phyloP scores from a whole-genome alignment of 495 filamentous ascomycete species.

The Glonium stellatum region DNA sequence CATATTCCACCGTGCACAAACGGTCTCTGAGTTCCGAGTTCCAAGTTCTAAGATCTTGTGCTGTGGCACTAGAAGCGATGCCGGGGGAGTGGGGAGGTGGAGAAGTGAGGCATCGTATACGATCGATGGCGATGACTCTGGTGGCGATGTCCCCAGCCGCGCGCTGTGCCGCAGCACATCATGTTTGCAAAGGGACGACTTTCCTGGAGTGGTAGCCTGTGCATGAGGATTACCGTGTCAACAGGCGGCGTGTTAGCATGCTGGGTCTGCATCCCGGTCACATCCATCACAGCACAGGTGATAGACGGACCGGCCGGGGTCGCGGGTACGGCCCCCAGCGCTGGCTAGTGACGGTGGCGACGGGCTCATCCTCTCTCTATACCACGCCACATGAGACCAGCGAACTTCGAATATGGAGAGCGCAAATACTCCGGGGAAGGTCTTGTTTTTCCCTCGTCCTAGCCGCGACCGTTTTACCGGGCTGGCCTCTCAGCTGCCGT shows the following conservation, averaged over 20 bases:
- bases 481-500: not conserved
- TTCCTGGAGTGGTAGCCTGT: not conserved
- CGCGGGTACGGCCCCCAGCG: not conserved
- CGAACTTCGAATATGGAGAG: not conserved
- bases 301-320: not conserved
- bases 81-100: no score
- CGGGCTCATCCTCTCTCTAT: not conserved
- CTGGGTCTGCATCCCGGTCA: constrained; percentile 3
- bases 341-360: not conserved
- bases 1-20: no score
- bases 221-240: not conserved
- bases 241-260: not conserved
- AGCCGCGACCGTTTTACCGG: not conserved
- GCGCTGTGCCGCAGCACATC: not conserved
- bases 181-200: not conserved
- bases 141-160: not conserved
- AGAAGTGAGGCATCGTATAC: not conserved
- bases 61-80: no score
- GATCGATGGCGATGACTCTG: not conserved
- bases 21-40: no score
- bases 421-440: not conserved
- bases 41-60: no score
- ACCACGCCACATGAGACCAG: not conserved
- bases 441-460: not conserved
- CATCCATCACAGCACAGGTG: constrained; percentile 1